Evolutionary conservation across 164 flowering plant species (phyloP).

Genomic region (Warburgia ugandensis): DNA sequence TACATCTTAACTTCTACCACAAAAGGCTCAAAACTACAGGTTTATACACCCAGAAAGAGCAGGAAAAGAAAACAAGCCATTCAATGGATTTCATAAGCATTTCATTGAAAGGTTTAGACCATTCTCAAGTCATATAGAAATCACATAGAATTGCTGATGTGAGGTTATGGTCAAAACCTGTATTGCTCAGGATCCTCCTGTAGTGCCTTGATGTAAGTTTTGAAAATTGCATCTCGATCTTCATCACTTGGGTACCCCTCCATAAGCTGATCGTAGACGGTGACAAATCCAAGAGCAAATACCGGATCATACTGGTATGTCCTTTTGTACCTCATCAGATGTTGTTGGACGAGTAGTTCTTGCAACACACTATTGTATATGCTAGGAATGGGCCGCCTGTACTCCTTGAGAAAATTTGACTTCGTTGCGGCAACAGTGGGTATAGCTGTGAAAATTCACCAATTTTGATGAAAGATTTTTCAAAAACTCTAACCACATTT

Average conservation of each 20-base stretch:
- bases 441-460: slow-evolving; percentile 34
- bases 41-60: too few relatives aligned
- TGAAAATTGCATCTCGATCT: slow-evolving; percentile 76
- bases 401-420: slow-evolving; percentile 61
- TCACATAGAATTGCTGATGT: too few relatives aligned
- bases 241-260: slow-evolving; percentile 87
- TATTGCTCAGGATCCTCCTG: slow-evolving; percentile 87
- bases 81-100: too few relatives aligned
- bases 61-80: too few relatives aligned
- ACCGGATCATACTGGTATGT: slow-evolving; percentile 74
- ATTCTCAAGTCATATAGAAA: too few relatives aligned
- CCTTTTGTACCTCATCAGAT: slow-evolving; percentile 77
- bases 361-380: slow-evolving; percentile 84
- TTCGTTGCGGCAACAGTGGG: slow-evolving; percentile 95
- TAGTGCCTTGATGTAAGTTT: slow-evolving; percentile 72
- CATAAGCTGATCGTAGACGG: slow-evolving; percentile 91
- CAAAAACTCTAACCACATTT: too few relatives aligned
- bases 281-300: slow-evolving; percentile 95
- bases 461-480: too few relatives aligned
- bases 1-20: too few relatives aligned
- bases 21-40: too few relatives aligned
- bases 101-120: too few relatives aligned
- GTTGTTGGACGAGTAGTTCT: slow-evolving; percentile 91
- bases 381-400: slow-evolving; percentile 88
- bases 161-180: slow-evolving; percentile 32